Evolutionary conservation across 2,329 filamentous ascomycete genomes (phyloP).

Genomic region (Penicillium hordei): DNA sequence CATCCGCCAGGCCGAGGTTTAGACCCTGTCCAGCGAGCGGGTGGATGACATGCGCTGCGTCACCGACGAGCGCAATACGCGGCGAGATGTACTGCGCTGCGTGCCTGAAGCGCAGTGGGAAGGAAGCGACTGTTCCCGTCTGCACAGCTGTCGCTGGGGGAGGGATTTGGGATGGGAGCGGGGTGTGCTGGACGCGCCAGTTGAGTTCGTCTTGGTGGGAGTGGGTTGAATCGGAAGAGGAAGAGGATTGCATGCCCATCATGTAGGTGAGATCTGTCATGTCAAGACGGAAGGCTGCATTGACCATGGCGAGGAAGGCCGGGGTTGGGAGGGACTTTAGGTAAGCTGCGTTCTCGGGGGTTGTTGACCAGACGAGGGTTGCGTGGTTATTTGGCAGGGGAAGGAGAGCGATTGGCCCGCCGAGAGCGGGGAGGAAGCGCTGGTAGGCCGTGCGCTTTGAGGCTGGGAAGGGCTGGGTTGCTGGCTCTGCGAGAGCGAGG

Average conservation of each 20-base stretch:
- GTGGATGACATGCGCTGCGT: constrained; percentile 93
- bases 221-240: constrained; percentile 9
- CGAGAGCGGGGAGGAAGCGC: constrained; percentile 78
- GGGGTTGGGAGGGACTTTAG: constrained; percentile 71
- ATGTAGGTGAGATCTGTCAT: constrained; percentile 80
- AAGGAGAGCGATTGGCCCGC: constrained; percentile 83
- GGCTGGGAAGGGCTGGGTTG: constrained; percentile 27
- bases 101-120: constrained; percentile 87
- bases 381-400: constrained; percentile 81
- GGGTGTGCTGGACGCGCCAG: constrained; percentile 79
- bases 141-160: constrained; percentile 70
- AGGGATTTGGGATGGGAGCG: constrained; percentile 58
- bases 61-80: constrained; percentile 86
- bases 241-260: constrained; percentile 59
- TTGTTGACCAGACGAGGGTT: constrained; percentile 93
- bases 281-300: constrained; percentile 83
- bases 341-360: constrained; percentile 71
- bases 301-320: constrained; percentile 84
- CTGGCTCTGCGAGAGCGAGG: constrained; percentile 62
- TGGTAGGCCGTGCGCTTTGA: constrained; percentile 80
- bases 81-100: constrained; percentile 91
- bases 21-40: constrained; percentile 92
- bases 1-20: constrained; percentile 89
- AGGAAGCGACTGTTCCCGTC: constrained; percentile 77
- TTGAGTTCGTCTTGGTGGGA: constrained; percentile 69